Conservation (phyloP, 352 stramenopile genomes). For the Peronosclerospora sorghi region DNA sequence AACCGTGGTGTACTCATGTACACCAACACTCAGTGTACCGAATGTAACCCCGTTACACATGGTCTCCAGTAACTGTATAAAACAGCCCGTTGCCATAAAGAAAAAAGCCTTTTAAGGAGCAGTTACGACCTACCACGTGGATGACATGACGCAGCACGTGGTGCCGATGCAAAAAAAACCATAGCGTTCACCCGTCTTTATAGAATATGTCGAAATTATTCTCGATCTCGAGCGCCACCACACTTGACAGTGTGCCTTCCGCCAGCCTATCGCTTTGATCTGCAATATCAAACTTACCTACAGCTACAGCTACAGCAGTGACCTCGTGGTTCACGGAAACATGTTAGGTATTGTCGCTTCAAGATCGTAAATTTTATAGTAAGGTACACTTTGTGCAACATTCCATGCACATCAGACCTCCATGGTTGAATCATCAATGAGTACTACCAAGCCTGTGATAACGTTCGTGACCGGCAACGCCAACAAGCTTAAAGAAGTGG, state of each 20-base stretch:
- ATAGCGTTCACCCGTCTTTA: constrained; percentile 82
- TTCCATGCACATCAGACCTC: constrained; percentile 7
- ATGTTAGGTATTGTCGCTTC: constrained; percentile 7
- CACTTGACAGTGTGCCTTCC: constrained; percentile 82
- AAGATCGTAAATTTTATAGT: constrained; percentile 9
- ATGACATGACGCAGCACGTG: constrained; percentile 9
- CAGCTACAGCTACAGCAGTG: constrained; percentile 57
- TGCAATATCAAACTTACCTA: constrained; percentile 52
- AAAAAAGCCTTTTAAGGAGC: constrained; percentile 84
- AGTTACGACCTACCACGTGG: constrained; percentile 86
- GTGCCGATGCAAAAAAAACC: constrained; percentile 57
- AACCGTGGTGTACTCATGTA: too few relatives aligned
- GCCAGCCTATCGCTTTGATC: constrained; percentile 75
- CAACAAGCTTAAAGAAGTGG: constrained; percentile 78
- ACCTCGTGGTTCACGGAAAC: constrained; percentile 77
- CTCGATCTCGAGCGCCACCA: constrained; percentile 88
- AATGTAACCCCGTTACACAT: too few relatives aligned
- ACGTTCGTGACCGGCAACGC: constrained; percentile 82
- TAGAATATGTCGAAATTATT: constrained; percentile 92
- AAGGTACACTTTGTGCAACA: constrained; percentile 9
- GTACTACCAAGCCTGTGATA: constrained; percentile 35
- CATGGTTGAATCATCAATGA: background rate
- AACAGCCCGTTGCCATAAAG: constrained; percentile 75
- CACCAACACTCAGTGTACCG: too few relatives aligned
- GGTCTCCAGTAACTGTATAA: constrained; percentile 88